These are phyloP conservation scores for Zychaea mexicana DNA, from an alignment of 371 early-diverging fungal genomes.

Conservation along the genomic window DNA sequence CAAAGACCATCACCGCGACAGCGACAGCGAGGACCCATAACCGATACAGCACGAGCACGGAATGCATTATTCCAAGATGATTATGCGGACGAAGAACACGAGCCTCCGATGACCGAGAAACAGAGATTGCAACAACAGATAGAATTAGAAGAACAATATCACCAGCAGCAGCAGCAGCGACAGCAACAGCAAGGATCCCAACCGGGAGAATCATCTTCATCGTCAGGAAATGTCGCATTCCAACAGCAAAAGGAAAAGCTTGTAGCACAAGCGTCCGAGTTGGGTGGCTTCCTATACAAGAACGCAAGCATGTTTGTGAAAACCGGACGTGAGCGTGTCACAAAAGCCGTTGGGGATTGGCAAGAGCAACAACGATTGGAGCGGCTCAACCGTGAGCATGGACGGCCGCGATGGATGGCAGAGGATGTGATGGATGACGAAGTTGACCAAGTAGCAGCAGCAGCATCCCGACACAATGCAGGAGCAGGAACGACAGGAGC, in stretches of 20 bases:
- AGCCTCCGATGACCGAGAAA: background rate
- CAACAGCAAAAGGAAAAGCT: conserved; percentile 65
- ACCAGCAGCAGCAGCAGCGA: background rate
- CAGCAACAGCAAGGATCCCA: background rate
- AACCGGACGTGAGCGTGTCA: conserved; percentile 68
- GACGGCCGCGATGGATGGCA: conserved; percentile 42
- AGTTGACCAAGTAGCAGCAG: background rate
- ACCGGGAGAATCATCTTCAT: conserved; percentile 1
- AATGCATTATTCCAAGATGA: conserved; percentile 20
- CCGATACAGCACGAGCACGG: conserved; percentile 21
- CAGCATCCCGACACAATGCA: background rate
- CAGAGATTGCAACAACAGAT: background rate
- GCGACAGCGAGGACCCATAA: background rate
- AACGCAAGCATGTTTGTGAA: conserved; percentile 75
- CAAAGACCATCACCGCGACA: conserved; percentile 5
- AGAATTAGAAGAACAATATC: background rate
- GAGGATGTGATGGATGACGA: conserved; percentile 33
- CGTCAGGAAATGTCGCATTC: conserved; percentile 17
- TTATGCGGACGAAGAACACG: background rate
- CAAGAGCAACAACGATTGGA: conserved; percentile 48
- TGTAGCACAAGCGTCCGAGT: conserved; percentile 66
- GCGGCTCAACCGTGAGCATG: conserved; percentile 30
- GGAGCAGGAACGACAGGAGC: background rate
- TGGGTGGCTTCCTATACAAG: conserved; percentile 71
- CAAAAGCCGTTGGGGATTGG: conserved; percentile 67